A percentile compares a stretch with the other conserved stretches of the same genome.
These are phyloP conservation scores for Colletotrichum sp. DNA, from an alignment of 2,329 filamentous ascomycete genomes.

Conservation along the genomic window DNA sequence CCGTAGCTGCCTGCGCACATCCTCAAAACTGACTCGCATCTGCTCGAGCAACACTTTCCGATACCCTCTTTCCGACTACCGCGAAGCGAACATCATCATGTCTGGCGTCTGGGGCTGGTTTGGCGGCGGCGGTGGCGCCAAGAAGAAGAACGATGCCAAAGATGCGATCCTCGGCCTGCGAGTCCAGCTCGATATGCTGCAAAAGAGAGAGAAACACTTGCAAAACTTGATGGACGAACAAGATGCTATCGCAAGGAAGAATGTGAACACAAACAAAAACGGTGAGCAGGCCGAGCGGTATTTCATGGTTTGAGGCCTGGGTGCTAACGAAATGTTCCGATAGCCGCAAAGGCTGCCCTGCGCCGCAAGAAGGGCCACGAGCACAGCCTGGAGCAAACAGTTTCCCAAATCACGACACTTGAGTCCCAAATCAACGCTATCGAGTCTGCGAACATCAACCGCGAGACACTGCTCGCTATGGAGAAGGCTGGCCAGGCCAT, in stretches of 20 bases:
- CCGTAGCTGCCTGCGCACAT: constrained; percentile 10
- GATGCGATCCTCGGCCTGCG: constrained; percentile 91
- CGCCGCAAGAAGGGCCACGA: constrained; percentile 95
- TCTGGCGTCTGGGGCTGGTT: constrained; percentile 87
- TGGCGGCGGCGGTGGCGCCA: constrained; percentile 80
- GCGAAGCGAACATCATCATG: constrained; percentile 47
- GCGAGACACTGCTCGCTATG: constrained; percentile 94
- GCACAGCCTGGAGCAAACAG: constrained; percentile 88
- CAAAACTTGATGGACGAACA: constrained; percentile 94
- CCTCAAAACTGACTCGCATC: background rate
- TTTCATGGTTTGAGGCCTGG: background rate
- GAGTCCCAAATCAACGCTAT: constrained; percentile 97
- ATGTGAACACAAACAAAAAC: constrained; percentile 87
- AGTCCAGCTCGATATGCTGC: constrained; percentile 93
- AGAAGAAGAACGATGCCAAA: constrained; percentile 82
- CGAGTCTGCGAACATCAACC: constrained; percentile 98
- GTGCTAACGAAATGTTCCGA: constrained; percentile 17
- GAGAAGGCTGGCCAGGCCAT: constrained; percentile 89
- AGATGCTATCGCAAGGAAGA: constrained; percentile 85
- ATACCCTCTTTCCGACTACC: background rate
- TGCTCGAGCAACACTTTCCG: background rate
- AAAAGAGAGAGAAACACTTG: constrained; percentile 92
- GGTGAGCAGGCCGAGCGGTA: constrained; percentile 60
- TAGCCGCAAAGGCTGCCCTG: constrained; percentile 89
- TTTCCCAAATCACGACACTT: constrained; percentile 86